Percentiles rank a stretch among this genome's conserved stretches.
These are phyloP conservation scores for Kregervanrija pseudodelftensis DNA, from an alignment of 805 yeast genomes.

Conservation along the genomic window DNA sequence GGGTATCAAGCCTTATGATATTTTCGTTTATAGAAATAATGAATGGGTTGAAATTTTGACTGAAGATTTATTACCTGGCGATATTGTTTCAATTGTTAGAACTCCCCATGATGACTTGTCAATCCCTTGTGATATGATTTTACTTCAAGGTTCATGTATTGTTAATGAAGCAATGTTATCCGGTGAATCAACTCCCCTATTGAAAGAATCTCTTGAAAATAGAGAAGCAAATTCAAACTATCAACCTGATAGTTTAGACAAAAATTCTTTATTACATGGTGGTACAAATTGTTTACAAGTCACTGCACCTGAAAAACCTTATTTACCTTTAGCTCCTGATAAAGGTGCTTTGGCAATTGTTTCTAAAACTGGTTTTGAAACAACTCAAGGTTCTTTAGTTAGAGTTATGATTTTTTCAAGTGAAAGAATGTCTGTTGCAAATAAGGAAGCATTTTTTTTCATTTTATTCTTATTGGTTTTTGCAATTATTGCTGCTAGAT, in stretches of 20 bases:
- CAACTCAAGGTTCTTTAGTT: conserved; percentile 94
- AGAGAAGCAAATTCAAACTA: conserved; percentile 67
- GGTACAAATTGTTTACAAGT: conserved; percentile 96
- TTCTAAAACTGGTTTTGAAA: conserved; percentile 94
- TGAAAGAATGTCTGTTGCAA: conserved; percentile 94
- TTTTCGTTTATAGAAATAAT: conserved; percentile 63
- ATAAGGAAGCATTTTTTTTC: conserved; percentile 87
- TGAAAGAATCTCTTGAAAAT: conserved; percentile 82
- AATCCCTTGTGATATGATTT: conserved; percentile 85
- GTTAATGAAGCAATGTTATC: conserved; percentile 98
- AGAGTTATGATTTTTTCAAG: conserved; percentile 96
- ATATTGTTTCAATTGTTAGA: conserved; percentile 79
- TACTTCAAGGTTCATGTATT: conserved; percentile 86
- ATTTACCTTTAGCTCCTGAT: conserved; percentile 72
- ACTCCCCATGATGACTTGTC: conserved; percentile 82
- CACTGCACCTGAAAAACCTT: conserved; percentile 49
- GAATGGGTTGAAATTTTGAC: conserved; percentile 69
- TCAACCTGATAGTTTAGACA: conserved; percentile 78
- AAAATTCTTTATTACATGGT: conserved; percentile 84
- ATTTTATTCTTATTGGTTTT: conserved; percentile 83
- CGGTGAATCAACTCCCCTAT: conserved; percentile 95
- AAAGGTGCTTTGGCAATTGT: conserved; percentile 88
- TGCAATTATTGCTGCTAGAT: conserved; percentile 94
- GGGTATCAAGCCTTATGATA: conserved; percentile 89
- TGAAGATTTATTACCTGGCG: conserved; percentile 82